Evolutionary conservation across 2,329 filamentous ascomycete species (phyloP).

Genomic region (Diaporthe sp.): DNA sequence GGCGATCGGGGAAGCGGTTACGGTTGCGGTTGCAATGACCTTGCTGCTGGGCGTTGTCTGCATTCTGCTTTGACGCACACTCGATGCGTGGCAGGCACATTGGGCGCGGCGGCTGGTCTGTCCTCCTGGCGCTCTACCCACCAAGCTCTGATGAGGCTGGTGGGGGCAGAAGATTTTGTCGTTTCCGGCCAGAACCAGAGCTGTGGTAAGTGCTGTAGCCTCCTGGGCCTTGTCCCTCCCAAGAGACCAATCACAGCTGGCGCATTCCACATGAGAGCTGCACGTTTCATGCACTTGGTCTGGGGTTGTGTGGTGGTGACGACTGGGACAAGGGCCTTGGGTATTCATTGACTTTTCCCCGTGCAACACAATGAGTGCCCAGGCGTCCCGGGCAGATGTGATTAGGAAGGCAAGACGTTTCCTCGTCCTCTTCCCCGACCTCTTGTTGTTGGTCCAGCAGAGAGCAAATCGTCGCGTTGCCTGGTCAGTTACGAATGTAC

Average conservation of each 20-base stretch:
- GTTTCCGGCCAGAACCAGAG: slow-evolving; percentile 31
- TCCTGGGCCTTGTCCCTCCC: slow-evolving; percentile 16
- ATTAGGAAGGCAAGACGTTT: background rate
- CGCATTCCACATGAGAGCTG: slow-evolving; percentile 30
- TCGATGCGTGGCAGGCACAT: slow-evolving; percentile 1
- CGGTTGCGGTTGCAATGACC: background rate
- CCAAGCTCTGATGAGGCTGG: slow-evolving; percentile 4
- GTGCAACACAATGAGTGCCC: slow-evolving; percentile 14
- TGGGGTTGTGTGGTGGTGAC: slow-evolving; percentile 29
- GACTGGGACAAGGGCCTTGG: slow-evolving; percentile 24
- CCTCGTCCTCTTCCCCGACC: background rate
- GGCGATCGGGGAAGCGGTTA: slow-evolving; percentile 11
- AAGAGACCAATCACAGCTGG: slow-evolving; percentile 18
- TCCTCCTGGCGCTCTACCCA: background rate
- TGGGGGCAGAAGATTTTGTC: slow-evolving; percentile 30
- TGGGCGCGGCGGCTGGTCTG: slow-evolving; percentile 3
- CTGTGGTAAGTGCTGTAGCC: slow-evolving; percentile 35
- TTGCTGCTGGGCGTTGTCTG: background rate
- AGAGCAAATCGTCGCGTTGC: background rate
- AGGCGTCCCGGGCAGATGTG: slow-evolving; percentile 13
- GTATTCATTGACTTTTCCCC: slow-evolving; percentile 8
- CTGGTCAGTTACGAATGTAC: background rate
- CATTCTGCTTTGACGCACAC: background rate
- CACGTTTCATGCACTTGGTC: slow-evolving; percentile 33
- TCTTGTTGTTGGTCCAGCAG: background rate